Base-by-base conservation (phyloP, 2,329 filamentous ascomycete species). In the Zalaria obscura region DNA sequence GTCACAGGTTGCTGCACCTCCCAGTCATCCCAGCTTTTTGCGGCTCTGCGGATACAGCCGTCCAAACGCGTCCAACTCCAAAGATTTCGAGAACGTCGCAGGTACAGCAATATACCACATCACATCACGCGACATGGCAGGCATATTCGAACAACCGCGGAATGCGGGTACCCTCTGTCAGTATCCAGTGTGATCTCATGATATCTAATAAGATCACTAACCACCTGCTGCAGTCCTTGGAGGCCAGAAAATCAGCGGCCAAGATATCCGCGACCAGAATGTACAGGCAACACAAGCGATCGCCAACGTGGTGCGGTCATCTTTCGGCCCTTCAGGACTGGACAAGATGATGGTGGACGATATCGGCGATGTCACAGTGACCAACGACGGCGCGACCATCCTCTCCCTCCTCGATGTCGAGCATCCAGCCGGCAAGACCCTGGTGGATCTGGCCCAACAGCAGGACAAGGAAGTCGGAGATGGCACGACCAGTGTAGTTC, bases 311-410 rank as follows among this genome's bases (percentile, higher is more conserved):
- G 87, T 98, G 64, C 96, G 94, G 72, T 94, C 85, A 65, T 98
- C 91, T 10, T 98, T 98, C 60, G 91, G 91, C 42, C 91, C 91
- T 40, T 94, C 86, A 48, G 91, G 91, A 38, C 75, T 98, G 51
- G 91, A 98, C 64, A 98, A 98, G 76, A 98, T 98, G 91, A 96
- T 98, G 91, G 91, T 98, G 55, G 91, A 98, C 68, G 91, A 98
- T 62, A 96, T 98, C 63, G 91, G 91, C 59, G 91, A 98, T 69
- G 91, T 98, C 45, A 98, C 91, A 46, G 91, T 98, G 45, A 98
- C 91, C 51, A 98, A 98, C 66, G 91, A 98, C 65, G 91, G 91
- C 59, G 91, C 91, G 42, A 98, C 91, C 29, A 98, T 98, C 57
- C 77, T 98, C 52, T 86, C 78, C 62, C 73, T 98, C 58, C 76